phyloP scores from a whole-genome alignment of 1,139 yeast genomes.

The Sugiyamaella sp. region DNA sequence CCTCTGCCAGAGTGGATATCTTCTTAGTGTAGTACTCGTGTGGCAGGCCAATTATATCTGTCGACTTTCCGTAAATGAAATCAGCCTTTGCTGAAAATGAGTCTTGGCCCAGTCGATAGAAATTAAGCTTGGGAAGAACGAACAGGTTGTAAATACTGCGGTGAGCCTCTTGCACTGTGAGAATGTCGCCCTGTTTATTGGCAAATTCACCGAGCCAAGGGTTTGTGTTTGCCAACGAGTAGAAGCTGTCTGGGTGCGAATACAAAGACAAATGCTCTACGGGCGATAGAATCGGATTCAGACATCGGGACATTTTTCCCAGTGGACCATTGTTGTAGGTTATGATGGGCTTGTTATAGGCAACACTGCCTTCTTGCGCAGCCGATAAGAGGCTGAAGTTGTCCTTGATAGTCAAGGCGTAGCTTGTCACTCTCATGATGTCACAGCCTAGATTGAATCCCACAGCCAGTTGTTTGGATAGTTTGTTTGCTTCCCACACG shows the following conservation, averaged over 20 bases:
- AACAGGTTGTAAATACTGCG: slow-evolving; percentile 25
- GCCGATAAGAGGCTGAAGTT: slow-evolving; percentile 22
- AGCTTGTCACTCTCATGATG: slow-evolving; percentile 23
- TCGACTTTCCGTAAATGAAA: slow-evolving; percentile 12
- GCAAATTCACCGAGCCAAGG: slow-evolving; percentile 20
- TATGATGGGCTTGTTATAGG: slow-evolving; percentile 17
- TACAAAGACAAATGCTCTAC: slow-evolving; percentile 26
- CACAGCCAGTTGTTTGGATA: slow-evolving; percentile 6
- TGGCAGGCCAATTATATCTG: slow-evolving; percentile 23
- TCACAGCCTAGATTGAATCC: slow-evolving; percentile 22
- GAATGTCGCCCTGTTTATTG: slow-evolving; percentile 13
- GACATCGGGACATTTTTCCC: slow-evolving; percentile 29
- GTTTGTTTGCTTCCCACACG: slow-evolving; percentile 23
- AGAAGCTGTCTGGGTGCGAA: slow-evolving; percentile 24
- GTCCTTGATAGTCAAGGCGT: slow-evolving; percentile 25
- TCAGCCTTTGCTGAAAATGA: slow-evolving; percentile 19
- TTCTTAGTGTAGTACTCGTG: slow-evolving; percentile 20
- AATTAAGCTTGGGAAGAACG: slow-evolving; percentile 26
- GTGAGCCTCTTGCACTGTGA: slow-evolving; percentile 26
- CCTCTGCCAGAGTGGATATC: slow-evolving; percentile 11
- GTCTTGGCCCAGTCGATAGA: slow-evolving; percentile 29
- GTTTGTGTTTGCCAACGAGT: slow-evolving; percentile 18
- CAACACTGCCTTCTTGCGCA: slow-evolving; percentile 9
- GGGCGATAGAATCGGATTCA: slow-evolving; percentile 28
- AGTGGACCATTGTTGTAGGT: slow-evolving; percentile 31